phyloP scores from a whole-genome alignment of 2,329 filamentous ascomycete genomes.

The Colletotrichum sp. region DNA sequence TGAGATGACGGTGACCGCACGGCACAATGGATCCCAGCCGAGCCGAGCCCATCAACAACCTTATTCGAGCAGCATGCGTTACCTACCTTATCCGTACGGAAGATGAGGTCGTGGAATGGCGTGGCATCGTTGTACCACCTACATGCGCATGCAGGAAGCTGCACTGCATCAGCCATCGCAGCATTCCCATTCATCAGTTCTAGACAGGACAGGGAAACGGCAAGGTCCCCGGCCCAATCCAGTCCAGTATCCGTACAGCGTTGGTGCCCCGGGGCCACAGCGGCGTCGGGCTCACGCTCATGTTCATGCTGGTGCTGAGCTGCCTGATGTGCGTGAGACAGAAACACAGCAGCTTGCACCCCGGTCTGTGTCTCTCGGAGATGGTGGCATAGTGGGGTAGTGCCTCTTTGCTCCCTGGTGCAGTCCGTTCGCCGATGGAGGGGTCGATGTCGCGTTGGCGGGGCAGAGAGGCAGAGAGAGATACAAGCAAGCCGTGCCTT shows the following conservation, averaged over 20 bases:
- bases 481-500: neutral
- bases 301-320: neutral
- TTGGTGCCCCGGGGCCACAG: neutral
- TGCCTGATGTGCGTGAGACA: slow-evolving; percentile 4
- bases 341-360: neutral
- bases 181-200: neutral
- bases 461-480: slow-evolving; percentile 3
- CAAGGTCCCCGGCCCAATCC: neutral
- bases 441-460: slow-evolving; percentile 14
- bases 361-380: slow-evolving; percentile 6
- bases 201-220: neutral
- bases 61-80: neutral
- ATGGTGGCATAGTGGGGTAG: slow-evolving; percentile 25
- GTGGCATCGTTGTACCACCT: slow-evolving; percentile 1
- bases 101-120: neutral
- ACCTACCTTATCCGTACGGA: neutral
- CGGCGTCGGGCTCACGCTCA: neutral
- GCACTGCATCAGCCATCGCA: slow-evolving; percentile 1
- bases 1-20: neutral
- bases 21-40: neutral
- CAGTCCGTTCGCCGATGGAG: neutral
- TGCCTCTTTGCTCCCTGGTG: slow-evolving; percentile 14
- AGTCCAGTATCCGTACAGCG: neutral
- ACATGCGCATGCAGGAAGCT: slow-evolving; percentile 9
- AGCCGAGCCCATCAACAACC: neutral